These are phyloP conservation scores for Teunomyces stri DNA, from an alignment of 805 yeast genomes.

Conservation along the genomic window DNA sequence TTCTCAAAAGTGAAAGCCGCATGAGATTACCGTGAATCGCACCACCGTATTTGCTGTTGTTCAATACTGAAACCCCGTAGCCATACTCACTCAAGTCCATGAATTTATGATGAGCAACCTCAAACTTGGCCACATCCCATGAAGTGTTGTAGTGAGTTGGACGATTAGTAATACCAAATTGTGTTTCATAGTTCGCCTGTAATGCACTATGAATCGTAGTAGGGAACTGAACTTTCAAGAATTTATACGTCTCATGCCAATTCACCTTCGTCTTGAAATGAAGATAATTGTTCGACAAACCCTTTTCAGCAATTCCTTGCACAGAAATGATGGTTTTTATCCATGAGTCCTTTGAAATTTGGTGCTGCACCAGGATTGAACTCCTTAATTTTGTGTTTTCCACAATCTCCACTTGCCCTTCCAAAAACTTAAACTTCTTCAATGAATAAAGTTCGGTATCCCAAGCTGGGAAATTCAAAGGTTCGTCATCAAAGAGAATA, in stretches of 20 bases:
- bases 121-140: constrained; percentile 97
- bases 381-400: constrained; percentile 59
- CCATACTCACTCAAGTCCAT: constrained; percentile 85
- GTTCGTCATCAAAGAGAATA: constrained; percentile 84
- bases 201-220: constrained; percentile 72
- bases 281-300: constrained; percentile 36
- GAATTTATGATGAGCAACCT: constrained; percentile 90
- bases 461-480: constrained; percentile 94
- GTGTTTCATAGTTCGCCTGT: constrained; percentile 84
- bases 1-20: constrained; percentile 80
- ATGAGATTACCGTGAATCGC: constrained; percentile 90
- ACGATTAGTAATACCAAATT: constrained; percentile 85
- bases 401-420: constrained; percentile 40
- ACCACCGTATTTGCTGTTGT: constrained; percentile 88
- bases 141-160: constrained; percentile 94
- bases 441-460: constrained; percentile 90
- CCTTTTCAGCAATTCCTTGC: constrained; percentile 52
- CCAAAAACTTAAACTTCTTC: constrained; percentile 57
- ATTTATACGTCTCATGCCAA: constrained; percentile 87
- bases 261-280: constrained; percentile 51
- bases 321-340: constrained; percentile 70
- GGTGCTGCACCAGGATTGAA: constrained; percentile 60
- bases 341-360: constrained; percentile 54
- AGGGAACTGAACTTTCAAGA: constrained; percentile 93
- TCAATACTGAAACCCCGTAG: constrained; percentile 84